A percentile compares a stretch with the other conserved stretches of the same genome.
These are phyloP conservation scores for Cutaneotrichosporon sp. DNA, from an alignment of 1,284 basidiomycete genomes.

Conservation along the genomic window DNA sequence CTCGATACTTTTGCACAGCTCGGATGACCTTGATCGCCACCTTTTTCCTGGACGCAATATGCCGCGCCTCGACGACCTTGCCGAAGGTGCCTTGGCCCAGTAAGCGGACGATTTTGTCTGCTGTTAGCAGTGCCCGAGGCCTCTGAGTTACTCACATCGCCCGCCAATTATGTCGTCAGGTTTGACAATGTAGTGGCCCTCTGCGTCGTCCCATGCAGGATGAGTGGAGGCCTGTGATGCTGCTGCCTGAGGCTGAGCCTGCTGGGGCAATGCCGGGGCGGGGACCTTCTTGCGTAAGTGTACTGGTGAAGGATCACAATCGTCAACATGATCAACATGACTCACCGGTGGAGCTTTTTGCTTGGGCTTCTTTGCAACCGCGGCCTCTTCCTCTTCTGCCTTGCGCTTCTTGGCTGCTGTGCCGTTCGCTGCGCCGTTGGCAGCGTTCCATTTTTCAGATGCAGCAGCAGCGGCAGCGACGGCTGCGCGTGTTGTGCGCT, in stretches of 20 bases:
- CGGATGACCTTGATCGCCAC: conserved; percentile 99
- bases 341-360: conserved; percentile 26
- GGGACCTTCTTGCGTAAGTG: conserved; percentile 7
- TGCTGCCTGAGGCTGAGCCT: conserved; percentile 1
- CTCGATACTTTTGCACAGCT: conserved; percentile 92
- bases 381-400: conserved; percentile 29
- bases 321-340: too few relatives aligned
- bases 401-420: conserved; percentile 34
- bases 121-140: conserved; percentile 13
- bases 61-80: conserved; percentile 93
- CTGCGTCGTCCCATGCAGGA: conserved; percentile 79
- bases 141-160: conserved; percentile 59
- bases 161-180: conserved; percentile 78
- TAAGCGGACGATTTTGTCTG: conserved; percentile 82
- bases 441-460: conserved; percentile 10
- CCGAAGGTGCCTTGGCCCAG: conserved; percentile 98
- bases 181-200: conserved; percentile 89
- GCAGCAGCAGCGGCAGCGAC: conserved; percentile 30
- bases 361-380: conserved; percentile 32
- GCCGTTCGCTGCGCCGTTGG: conserved; percentile 10
- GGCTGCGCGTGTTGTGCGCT: conserved; percentile 38
- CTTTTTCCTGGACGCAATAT: conserved; percentile 63
- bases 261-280: conserved; percentile 9
- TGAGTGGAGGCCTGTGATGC: conserved; percentile 31
- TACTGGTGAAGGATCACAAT: too few relatives aligned